A percentile compares a stretch with the other conserved stretches of the same genome.
phyloP scores from a whole-genome alignment of 306 rosid genomes.

The Purshia tridentata region DNA sequence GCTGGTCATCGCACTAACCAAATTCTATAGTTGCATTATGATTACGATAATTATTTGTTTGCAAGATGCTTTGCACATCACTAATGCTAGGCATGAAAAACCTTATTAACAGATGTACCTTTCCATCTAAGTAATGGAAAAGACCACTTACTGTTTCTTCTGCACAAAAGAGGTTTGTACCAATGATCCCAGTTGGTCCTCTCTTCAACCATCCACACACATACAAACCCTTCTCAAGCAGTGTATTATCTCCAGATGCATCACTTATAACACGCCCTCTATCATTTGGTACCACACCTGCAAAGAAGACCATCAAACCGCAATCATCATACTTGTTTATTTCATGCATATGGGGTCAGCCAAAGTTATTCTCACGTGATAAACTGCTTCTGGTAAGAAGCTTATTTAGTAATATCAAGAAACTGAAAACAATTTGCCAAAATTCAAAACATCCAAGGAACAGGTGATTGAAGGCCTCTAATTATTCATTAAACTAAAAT shows the following conservation, averaged over 20 bases:
- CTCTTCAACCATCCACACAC: conserved; percentile 97
- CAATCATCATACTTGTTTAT: not conserved
- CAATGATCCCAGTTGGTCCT: conserved; percentile 98
- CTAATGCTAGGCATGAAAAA: not conserved
- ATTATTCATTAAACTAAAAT: not conserved
- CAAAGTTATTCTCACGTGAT: not conserved
- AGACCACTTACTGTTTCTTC: conserved; percentile 75
- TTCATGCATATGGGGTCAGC: not conserved
- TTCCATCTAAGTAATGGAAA: not conserved
- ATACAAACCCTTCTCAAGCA: conserved; percentile 71
- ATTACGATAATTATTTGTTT: not conserved
- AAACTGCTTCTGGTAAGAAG: not conserved
- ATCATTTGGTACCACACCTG: conserved; percentile 84
- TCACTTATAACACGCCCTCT: conserved; percentile 69
- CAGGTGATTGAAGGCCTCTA: not conserved
- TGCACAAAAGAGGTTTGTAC: conserved; percentile 81
- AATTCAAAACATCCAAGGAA: not conserved
- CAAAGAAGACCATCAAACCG: conserved; percentile 24
- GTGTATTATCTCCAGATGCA: conserved; percentile 39
- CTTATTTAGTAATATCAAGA: not conserved
- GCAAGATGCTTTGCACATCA: not conserved
- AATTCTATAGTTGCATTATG: not conserved
- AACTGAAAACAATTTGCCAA: not conserved
- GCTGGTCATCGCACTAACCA: not conserved
- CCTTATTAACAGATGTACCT: not conserved